Evolutionary conservation across 805 yeast species (phyloP), one percentile per base, ranked within the genome.

Genomic region (Sugiyamaella boreocaroliniensis): DNA sequence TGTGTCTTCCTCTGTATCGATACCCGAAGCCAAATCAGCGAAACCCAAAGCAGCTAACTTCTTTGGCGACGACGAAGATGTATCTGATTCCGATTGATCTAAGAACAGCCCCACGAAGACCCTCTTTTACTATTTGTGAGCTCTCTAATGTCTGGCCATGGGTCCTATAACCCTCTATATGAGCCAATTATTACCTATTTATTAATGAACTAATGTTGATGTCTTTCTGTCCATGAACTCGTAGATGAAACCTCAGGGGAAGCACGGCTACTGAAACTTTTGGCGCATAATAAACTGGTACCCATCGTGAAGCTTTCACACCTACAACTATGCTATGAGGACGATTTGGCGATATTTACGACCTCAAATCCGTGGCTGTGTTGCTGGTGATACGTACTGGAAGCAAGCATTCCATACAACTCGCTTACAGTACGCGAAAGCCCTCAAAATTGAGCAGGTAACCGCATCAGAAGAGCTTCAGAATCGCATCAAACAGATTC

Each of bases 401-500:
- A 32, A 9, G 11, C 5, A 14, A 14, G n/a, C 37, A 4, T 32
- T 32, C 4, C 37, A 32, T 14, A 14, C 37, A 14, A 9, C n/a
- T 32, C 37, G n/a, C 4, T 11, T 32, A 2, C n/a, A 14, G 37
- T 14, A 11, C n/a, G 37, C 37, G 11, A 32, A 32, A 32, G n/a
- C 11, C 2, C 37, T 9, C 12, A 32, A 32, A 14, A 32, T 32
- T 14, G 37, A 32, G 37, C 37, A 32, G 11, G 37, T 32, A 10
- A 9, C 34, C 12, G 57, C 52, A 15, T 51, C 58, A 18, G 48
- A 50, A 1, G 68, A 63, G n/a, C 53, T 75, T 4, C 81, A 80
- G 60, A 79, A 76, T 45, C 72, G 95, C 56, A 82, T 93, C 53
- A 74, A 79, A n/a, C 76, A 76, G 45, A 89, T 92, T 40, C 98